Base-by-base conservation (phyloP, 352 stramenopile species). In the Phytophthora citrophthora region DNA sequence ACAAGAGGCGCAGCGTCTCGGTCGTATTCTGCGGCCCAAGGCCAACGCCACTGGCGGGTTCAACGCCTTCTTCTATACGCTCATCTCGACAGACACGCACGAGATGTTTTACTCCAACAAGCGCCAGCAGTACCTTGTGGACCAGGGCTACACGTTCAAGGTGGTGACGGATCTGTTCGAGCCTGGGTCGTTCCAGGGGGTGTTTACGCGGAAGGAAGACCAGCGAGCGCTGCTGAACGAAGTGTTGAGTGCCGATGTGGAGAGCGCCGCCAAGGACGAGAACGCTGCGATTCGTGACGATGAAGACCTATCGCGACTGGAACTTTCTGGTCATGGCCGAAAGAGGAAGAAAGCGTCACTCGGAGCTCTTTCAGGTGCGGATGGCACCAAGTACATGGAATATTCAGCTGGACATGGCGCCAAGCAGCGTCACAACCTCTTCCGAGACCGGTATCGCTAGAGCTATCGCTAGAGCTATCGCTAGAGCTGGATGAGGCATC, bases 81-180 rank as follows among this genome's bases (percentile, higher is more conserved):
- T 99, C 23, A 98, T 99, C 45, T 99, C 96, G 51, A 98, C 95
- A 8, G 97, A 99, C 76, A 99, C 98, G 45, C 91, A 98, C 68
- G 98, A 99, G 67, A 99, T 99, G 97, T 99, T 98, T 68, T 99
- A 99, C 81, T 98, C 91, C 36, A 97, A 98, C 54, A 99, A 99
- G 73, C 86, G 98, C 3, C 97, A 99, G 74, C 96, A 99, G 75
- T 99, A 99, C 76, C 87, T 99, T 16, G 97, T 99, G 57, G 97
- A 99, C 77, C 98, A 99, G 73, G 98, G 98, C 48, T 99, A 99
- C 77, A 99, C 97, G 18, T 99, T 99, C 81, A 99, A 99, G 83
- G 98, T 99, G 58, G 95, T 99, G 34, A 98, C 94, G 24, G 97
- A 98, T 49, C 81, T 99, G 6, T 97, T 91, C 48, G 84, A 95